These are phyloP conservation scores for Xylariales sp. DNA, from an alignment of 2,329 filamentous ascomycete genomes.

Conservation along the genomic window DNA sequence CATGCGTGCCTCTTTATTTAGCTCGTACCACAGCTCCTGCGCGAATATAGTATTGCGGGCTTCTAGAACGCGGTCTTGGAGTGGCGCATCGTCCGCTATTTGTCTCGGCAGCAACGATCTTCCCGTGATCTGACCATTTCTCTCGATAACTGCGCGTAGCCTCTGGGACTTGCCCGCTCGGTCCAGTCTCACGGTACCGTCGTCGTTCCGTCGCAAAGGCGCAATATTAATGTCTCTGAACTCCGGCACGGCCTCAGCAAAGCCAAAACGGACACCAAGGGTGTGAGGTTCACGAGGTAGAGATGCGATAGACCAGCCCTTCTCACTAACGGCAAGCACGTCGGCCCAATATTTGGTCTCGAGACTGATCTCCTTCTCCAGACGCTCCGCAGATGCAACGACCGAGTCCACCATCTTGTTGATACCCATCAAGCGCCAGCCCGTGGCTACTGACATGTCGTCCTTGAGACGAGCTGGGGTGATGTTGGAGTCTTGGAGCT, in stretches of 20 bases:
- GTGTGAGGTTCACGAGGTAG: slow-evolving; percentile 69
- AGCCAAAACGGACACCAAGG: slow-evolving; percentile 84
- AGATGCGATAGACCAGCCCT: slow-evolving; percentile 81
- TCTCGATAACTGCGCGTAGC: slow-evolving; percentile 64
- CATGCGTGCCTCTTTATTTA: slow-evolving; percentile 74
- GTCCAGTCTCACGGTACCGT: slow-evolving; percentile 74
- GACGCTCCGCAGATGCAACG: slow-evolving; percentile 63
- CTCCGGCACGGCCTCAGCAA: slow-evolving; percentile 64
- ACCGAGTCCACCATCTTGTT: slow-evolving; percentile 71
- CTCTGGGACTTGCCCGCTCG: slow-evolving; percentile 52
- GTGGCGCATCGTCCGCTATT: slow-evolving; percentile 50
- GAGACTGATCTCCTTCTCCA: slow-evolving; percentile 71
- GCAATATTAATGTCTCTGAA: slow-evolving; percentile 72
- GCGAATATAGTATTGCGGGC: slow-evolving; percentile 76
- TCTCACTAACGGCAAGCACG: slow-evolving; percentile 73
- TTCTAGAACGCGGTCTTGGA: slow-evolving; percentile 67
- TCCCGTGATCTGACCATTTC: slow-evolving; percentile 55
- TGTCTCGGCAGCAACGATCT: slow-evolving; percentile 46
- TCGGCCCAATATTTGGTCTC: slow-evolving; percentile 90
- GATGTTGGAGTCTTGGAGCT: slow-evolving; percentile 56
- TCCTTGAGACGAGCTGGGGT: slow-evolving; percentile 52
- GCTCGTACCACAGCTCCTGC: slow-evolving; percentile 86
- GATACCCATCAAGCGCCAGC: slow-evolving; percentile 76
- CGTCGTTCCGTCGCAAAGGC: slow-evolving; percentile 67
- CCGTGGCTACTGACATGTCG: slow-evolving; percentile 54